Base-by-base conservation (phyloP, 139 green algal species). In the Tetraselmis striata region DNA sequence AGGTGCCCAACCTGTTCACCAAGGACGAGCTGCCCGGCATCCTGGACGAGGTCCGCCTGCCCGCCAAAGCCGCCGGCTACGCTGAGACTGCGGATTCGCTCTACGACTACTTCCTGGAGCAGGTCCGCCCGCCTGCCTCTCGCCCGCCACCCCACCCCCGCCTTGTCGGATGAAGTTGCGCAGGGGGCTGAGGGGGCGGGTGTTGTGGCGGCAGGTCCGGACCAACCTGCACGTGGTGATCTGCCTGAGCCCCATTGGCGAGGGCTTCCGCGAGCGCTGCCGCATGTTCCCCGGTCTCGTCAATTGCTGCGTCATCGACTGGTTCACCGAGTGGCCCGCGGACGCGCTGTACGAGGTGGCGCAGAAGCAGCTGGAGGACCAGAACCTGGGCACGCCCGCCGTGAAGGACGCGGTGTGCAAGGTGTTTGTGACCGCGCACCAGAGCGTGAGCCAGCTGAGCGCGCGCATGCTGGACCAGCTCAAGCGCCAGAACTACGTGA, bases 301-400 rank as follows among this genome's bases (percentile, higher is more conserved):
- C 76, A 96, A 95, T 86, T 95, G 93, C 89, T 95, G 88, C 81
- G 95, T 90, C 59, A 96, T 96, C 84, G 91, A 96, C 86, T 96
- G 93, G 93, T 96, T 96, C 88, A 93, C 89, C 22, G 92, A 95
- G 86, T 96, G 93, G 93, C 92, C 92, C 0, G 83, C 83, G 23
- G 92, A 95, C 77, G 92, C 92, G 30, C 88, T 95, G 59, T 90
- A 88, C 30, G 92, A 94, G 88, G 92, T 95, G 75, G 91, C 88
- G 58, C 30, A 83, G 27, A 89, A 89, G 83, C 87, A 92, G 82
- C 87, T 92, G 76, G 79, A 80, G 28, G 83, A 83, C 0, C 89
- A 92, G 76, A 81, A 93, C 77, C 74, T 94, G 59, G 89, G 87
- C 76, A 79, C 59, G n/a, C 29, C 81, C 24, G 89, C 92, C 2